These are phyloP conservation scores for Paraphoma sp. DNA, from an alignment of 2,329 filamentous ascomycete genomes.

Conservation along the genomic window DNA sequence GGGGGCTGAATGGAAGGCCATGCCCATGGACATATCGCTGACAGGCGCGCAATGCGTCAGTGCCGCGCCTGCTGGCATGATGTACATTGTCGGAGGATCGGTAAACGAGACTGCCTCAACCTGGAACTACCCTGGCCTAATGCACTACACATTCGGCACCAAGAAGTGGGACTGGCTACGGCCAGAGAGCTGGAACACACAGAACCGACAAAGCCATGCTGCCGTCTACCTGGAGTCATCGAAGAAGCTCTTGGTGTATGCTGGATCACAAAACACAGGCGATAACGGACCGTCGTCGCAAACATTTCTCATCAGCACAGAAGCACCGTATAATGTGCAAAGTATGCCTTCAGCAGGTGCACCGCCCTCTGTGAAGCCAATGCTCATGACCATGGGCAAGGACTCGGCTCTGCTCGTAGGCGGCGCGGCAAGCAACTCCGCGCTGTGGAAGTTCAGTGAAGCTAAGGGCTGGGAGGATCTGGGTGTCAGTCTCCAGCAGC, in stretches of 20 bases:
- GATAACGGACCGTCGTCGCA: constrained; percentile 66
- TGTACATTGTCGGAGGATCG: constrained; percentile 82
- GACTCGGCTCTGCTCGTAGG: constrained; percentile 77
- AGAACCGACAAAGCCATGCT: constrained; percentile 76
- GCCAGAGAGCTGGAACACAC: constrained; percentile 59
- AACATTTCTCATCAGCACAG: constrained; percentile 76
- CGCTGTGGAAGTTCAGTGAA: constrained; percentile 75
- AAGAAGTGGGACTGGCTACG: constrained; percentile 65
- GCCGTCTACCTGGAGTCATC: constrained; percentile 75
- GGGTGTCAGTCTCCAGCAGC: constrained; percentile 66
- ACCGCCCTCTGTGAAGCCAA: constrained; percentile 70
- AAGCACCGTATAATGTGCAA: constrained; percentile 67
- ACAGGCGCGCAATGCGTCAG: constrained; percentile 80
- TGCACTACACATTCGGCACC: constrained; percentile 67
- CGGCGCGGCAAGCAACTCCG: constrained; percentile 69
- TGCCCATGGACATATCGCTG: constrained; percentile 72
- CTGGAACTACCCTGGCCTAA: constrained; percentile 74
- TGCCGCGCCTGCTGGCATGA: constrained; percentile 67
- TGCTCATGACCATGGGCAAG: constrained; percentile 76
- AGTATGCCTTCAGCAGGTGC: constrained; percentile 57
- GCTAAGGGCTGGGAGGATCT: constrained; percentile 71
- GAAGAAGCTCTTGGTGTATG: constrained; percentile 80
- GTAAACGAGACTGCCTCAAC: constrained; percentile 40
- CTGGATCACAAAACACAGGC: constrained; percentile 70
- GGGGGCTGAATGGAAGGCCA: constrained; percentile 73